These are phyloP conservation scores for Rosa rugosa DNA, from an alignment of 306 rosid species.

Conservation along the genomic window DNA sequence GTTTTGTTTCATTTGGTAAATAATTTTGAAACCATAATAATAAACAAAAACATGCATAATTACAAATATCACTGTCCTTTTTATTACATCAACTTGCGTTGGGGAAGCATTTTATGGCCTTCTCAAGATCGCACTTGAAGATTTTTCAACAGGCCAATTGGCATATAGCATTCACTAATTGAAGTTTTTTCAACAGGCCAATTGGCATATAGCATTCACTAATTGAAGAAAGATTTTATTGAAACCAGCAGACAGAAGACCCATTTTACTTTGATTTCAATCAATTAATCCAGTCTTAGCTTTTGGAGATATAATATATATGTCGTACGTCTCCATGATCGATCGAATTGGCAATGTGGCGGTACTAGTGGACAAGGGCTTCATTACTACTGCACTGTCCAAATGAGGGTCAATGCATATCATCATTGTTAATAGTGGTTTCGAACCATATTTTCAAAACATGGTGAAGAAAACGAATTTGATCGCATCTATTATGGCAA, in stretches of 20 bases:
- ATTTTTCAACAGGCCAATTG: not conserved
- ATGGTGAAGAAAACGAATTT: not conserved
- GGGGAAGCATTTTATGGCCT: constrained; percentile 14
- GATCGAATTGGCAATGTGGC: not conserved
- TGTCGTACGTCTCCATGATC: constrained; percentile 12
- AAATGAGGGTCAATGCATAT: not conserved
- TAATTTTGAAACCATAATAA: not conserved
- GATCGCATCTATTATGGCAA: not conserved
- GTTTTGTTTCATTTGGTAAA: not conserved
- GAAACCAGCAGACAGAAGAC: constrained; percentile 3
- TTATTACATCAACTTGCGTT: constrained; percentile 25
- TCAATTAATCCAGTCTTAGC: not conserved
- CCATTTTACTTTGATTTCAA: constrained; percentile 19
- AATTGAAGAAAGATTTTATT: no score
- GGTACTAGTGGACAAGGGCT: not conserved
- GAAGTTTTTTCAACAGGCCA: not conserved
- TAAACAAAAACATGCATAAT: not conserved
- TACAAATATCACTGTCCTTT: constrained; percentile 22
- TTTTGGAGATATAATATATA: not conserved
- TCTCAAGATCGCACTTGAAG: constrained; percentile 8
- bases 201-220: not conserved
- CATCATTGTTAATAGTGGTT: constrained; percentile 12
- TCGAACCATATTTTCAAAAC: not conserved
- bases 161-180: not conserved
- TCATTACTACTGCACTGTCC: not conserved